These are phyloP conservation scores for Kalmusia sp. DNA, from an alignment of 2,329 filamentous ascomycete species.

Conservation along the genomic window DNA sequence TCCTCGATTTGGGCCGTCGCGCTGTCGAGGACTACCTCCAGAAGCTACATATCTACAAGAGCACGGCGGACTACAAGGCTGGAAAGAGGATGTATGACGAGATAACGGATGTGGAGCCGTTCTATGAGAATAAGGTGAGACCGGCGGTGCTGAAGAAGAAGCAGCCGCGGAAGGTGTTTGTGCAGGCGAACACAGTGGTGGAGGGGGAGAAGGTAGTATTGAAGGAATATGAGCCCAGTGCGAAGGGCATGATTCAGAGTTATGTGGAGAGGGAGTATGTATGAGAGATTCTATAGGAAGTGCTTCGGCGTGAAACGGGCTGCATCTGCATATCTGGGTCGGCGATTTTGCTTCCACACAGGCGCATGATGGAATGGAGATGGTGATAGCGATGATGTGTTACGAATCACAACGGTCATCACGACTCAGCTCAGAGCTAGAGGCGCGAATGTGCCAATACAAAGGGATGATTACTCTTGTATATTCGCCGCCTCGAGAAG, in stretches of 20 bases:
- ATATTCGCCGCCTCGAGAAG: too few relatives aligned
- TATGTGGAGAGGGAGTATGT: constrained; percentile 47
- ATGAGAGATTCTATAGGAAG: constrained; percentile 14
- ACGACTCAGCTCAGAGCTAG: too few relatives aligned
- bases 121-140: constrained; percentile 82
- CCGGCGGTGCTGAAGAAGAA: constrained; percentile 78
- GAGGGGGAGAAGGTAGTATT: constrained; percentile 64
- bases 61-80: constrained; percentile 80
- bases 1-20: constrained; percentile 79
- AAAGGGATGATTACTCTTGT: too few relatives aligned
- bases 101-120: constrained; percentile 85
- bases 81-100: constrained; percentile 82
- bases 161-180: constrained; percentile 88
- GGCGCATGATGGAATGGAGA: not conserved
- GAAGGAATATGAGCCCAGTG: constrained; percentile 84
- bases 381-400: not conserved
- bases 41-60: constrained; percentile 92
- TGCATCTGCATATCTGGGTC: not conserved
- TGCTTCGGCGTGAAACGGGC: too few relatives aligned
- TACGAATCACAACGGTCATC: not conserved
- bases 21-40: constrained; percentile 88
- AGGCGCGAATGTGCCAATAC: too few relatives aligned
- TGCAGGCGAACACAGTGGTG: constrained; percentile 87
- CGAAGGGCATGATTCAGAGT: constrained; percentile 70
- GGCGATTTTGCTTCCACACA: not conserved